These are phyloP conservation scores for Elaeagnus macrophylla DNA, from an alignment of 306 rosid species.

Conservation along the genomic window DNA sequence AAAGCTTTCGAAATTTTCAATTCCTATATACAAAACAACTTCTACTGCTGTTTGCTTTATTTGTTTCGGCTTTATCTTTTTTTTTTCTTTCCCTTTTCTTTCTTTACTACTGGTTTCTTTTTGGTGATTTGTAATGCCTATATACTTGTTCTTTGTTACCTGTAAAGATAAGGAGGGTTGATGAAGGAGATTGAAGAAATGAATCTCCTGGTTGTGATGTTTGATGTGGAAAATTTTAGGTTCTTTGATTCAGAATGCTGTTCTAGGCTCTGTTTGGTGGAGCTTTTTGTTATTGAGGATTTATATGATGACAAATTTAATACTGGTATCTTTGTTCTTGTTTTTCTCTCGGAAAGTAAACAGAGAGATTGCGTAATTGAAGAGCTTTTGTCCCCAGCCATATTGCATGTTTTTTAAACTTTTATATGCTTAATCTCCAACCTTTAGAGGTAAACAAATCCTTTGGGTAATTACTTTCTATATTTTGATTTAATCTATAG, in stretches of 20 bases:
- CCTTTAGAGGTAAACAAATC: neutral
- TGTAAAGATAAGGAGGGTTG: slow-evolving; percentile 15
- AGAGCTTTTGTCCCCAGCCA: neutral
- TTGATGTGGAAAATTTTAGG: slow-evolving; percentile 15
- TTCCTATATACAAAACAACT: slow-evolving; percentile 4
- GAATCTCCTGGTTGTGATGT: slow-evolving; percentile 22
- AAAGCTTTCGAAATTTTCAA: neutral
- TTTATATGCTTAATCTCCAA: neutral
- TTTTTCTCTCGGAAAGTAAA: slow-evolving; percentile 3
- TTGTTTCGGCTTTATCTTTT: neutral
- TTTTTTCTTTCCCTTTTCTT: slow-evolving; percentile 1
- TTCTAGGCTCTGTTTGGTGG: slow-evolving; percentile 17
- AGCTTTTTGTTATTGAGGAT: slow-evolving; percentile 19
- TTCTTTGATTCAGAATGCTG: slow-evolving; percentile 14
- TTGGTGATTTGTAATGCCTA: slow-evolving; percentile 14
- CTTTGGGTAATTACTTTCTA: neutral
- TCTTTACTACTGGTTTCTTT: neutral
- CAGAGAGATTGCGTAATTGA: slow-evolving; percentile 16
- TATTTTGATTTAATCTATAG: slow-evolving; percentile 6
- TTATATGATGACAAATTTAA: slow-evolving; percentile 8
- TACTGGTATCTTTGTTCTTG: slow-evolving; percentile 10
- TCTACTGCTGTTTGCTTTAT: slow-evolving; percentile 6
- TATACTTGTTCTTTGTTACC: slow-evolving; percentile 21
- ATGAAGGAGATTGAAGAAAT: slow-evolving; percentile 27
- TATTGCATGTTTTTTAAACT: slow-evolving; percentile 1